phyloP scores from a whole-genome alignment of 2,329 filamentous ascomycete genomes.

The Chrysosphaeria jannelii region DNA sequence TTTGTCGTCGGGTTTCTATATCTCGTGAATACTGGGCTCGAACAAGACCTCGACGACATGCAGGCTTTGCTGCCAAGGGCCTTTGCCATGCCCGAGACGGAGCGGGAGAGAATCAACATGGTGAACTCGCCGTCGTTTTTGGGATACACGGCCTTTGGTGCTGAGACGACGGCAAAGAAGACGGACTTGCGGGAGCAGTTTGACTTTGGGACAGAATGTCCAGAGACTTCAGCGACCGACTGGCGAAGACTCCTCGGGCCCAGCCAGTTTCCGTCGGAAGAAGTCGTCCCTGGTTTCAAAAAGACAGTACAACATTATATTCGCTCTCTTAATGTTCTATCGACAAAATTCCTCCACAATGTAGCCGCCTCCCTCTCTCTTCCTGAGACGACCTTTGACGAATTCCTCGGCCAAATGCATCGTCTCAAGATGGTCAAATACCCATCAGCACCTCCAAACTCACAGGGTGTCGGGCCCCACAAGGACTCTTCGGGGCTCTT shows the following conservation, averaged over 20 bases:
- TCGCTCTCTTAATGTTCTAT: slow-evolving; percentile 38
- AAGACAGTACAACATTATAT: slow-evolving; percentile 47
- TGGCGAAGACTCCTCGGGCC: slow-evolving; percentile 42
- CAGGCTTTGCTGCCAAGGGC: too few relatives aligned
- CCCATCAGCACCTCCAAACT: slow-evolving; percentile 24
- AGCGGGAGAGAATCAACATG: too few relatives aligned
- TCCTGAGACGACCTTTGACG: slow-evolving; percentile 35
- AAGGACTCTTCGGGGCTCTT: slow-evolving; percentile 70
- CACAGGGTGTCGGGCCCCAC: slow-evolving; percentile 38
- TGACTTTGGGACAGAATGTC: slow-evolving; percentile 56
- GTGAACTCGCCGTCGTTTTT: slow-evolving; percentile 43
- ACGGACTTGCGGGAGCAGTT: slow-evolving; percentile 66
- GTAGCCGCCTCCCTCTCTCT: slow-evolving; percentile 64
- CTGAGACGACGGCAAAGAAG: slow-evolving; percentile 41
- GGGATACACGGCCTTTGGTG: slow-evolving; percentile 33
- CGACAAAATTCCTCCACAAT: slow-evolving; percentile 43
- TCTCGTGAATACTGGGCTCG: too few relatives aligned
- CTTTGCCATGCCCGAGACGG: too few relatives aligned
- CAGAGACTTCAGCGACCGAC: slow-evolving; percentile 10
- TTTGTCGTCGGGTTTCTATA: too few relatives aligned
- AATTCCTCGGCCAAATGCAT: slow-evolving; percentile 38
- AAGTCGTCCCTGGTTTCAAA: slow-evolving; percentile 34
- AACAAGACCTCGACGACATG: too few relatives aligned
- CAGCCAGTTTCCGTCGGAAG: slow-evolving; percentile 45
- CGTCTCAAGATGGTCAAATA: slow-evolving; percentile 80